Evolutionary conservation across 495 filamentous ascomycete species (phyloP), one percentile per base, ranked within the genome.

Genomic region (Penicillium malachiteum): DNA sequence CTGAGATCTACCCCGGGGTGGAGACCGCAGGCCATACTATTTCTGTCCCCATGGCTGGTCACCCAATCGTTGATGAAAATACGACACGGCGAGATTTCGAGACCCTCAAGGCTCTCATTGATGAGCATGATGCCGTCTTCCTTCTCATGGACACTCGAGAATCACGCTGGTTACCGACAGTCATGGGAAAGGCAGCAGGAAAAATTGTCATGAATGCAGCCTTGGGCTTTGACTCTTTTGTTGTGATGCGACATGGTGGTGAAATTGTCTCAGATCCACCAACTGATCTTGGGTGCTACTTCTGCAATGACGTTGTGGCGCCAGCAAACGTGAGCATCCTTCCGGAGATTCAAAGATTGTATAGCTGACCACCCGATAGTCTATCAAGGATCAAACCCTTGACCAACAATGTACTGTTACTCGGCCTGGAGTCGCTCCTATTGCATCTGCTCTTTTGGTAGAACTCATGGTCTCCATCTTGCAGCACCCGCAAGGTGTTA

Each of bases 321-420:
- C 94, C 94, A 30, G 88, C 86, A 59, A 92, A 98, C 74, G 92
- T 96, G 79, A 84, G 89, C 14, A 11, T 26, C 49, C 26, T 5
- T 37, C 38, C 1, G 32, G 18, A 32, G 34, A 21, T 51, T n/a
- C 34, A 38, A 26, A 21, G 18, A 42, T 42, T 35, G 42, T 31
- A 39, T 49, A 59, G 51, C 82, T 86, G 58, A 88, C 67, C 44
- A 18, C 41, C n/a, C 47, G 14, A 52, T 57, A 95, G 90, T 96
- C 92, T 21, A 77, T 96, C 65, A 93, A 91, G 63, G 90, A 96
- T 64, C 87, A 89, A 65, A 97, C 94, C 1, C 84, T 98, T 4
- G 94, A 98, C 65, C 94, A 97, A 66, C 94, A 98, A 74, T 98
- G 94, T 72, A 98, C 94, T 0, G 94, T 98, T 32, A 97, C 94